Conservation (phyloP, 2,329 filamentous ascomycete species). For the Sarocladiaceae sp. region DNA sequence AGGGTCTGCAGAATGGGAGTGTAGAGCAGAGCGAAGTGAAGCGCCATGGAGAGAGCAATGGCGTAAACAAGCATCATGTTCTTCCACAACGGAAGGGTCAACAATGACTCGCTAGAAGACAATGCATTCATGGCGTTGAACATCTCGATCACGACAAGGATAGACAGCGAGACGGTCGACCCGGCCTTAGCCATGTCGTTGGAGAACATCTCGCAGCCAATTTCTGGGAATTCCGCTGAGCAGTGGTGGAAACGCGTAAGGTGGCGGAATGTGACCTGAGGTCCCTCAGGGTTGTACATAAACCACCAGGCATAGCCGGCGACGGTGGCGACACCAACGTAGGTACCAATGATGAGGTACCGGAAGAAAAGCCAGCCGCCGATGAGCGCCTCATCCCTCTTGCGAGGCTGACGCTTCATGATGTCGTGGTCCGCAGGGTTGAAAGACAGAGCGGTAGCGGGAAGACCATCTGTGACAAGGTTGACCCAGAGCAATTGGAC, state of each 20-base stretch:
- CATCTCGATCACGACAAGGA: slow-evolving; percentile 97
- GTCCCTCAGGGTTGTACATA: slow-evolving; percentile 87
- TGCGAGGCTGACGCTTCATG: slow-evolving; percentile 86
- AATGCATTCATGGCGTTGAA: slow-evolving; percentile 98
- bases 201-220: slow-evolving; percentile 87
- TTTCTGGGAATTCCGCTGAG: slow-evolving; percentile 74
- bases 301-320: slow-evolving; percentile 99
- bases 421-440: slow-evolving; percentile 98
- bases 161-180: slow-evolving; percentile 86
- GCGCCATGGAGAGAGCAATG: slow-evolving; percentile 83
- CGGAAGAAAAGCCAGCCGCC: slow-evolving; percentile 96
- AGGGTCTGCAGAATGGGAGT: slow-evolving; percentile 79
- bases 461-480: slow-evolving; percentile 92
- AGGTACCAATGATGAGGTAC: slow-evolving; percentile 92
- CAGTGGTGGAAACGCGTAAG: slow-evolving; percentile 92
- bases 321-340: slow-evolving; percentile 91
- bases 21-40: slow-evolving; percentile 93
- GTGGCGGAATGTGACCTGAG: slow-evolving; percentile 86
- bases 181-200: slow-evolving; percentile 82
- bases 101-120: slow-evolving; percentile 86
- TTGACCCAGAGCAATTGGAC: slow-evolving; percentile 99
- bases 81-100: slow-evolving; percentile 93
- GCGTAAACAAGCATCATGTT: slow-evolving; percentile 99
- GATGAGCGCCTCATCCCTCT: slow-evolving; percentile 88
- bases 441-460: slow-evolving; percentile 92